Conservation (phyloP, 139 green algal species). For the Tetratostichococcus sp. region DNA sequence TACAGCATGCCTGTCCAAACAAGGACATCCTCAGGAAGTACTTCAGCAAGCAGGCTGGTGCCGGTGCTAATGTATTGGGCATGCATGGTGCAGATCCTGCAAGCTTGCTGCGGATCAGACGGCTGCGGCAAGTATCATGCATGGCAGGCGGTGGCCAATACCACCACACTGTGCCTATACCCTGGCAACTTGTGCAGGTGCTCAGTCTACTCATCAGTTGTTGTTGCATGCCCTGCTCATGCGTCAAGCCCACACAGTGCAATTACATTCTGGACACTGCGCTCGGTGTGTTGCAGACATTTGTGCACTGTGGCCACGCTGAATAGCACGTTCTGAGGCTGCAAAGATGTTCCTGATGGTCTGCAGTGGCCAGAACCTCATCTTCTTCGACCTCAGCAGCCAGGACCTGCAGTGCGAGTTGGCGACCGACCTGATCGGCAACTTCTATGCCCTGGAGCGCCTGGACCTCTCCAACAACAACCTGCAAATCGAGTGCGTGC, state of each 20-base stretch:
- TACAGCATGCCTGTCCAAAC: too few species aligned
- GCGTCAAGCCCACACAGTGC: too few species aligned
- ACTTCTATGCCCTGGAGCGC: neutral
- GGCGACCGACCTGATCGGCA: neutral
- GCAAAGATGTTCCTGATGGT: too few species aligned
- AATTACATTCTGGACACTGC: too few species aligned
- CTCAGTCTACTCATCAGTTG: neutral
- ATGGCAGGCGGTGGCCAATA: neutral
- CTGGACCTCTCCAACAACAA: neutral
- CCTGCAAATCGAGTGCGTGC: neutral
- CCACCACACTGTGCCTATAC: neutral
- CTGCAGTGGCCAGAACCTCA: neutral
- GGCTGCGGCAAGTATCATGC: neutral
- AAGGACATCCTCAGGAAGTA: too few species aligned
- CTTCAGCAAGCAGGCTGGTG: too few species aligned
- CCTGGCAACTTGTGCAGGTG: neutral
- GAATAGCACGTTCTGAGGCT: too few species aligned
- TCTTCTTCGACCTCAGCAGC: neutral
- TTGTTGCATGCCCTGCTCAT: too few species aligned
- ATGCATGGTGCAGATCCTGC: neutral
- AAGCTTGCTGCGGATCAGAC: neutral
- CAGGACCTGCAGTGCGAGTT: neutral
- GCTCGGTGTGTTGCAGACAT: too few species aligned
- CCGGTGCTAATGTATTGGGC: too few species aligned
- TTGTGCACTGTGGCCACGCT: too few species aligned